Evolutionary conservation across 106 monocot genomes (phyloP).

Genomic region (Amphibolis antarctica): DNA sequence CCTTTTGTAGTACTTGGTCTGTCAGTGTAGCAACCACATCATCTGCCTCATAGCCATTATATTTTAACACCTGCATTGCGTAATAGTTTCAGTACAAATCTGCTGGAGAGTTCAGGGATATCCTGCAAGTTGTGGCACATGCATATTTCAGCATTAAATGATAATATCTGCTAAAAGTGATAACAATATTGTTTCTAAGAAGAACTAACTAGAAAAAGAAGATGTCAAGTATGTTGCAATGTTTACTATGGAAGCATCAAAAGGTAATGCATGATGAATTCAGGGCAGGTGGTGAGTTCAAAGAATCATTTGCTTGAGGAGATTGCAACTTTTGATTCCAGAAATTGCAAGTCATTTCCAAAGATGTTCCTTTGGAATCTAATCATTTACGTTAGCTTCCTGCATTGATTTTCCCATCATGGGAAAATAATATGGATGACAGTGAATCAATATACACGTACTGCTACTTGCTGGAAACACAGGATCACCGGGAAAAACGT

Average conservation of each 20-base stretch:
- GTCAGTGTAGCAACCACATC: conserved; percentile 66
- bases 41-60: conserved; percentile 87
- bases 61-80: conserved; percentile 71
- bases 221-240: background rate
- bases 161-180: background rate
- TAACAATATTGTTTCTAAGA: background rate
- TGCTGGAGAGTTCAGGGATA: conserved; percentile 6
- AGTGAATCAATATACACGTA: too few species aligned
- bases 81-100: conserved; percentile 13
- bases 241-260: background rate
- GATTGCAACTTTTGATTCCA: too few species aligned
- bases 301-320: too few species aligned
- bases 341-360: too few species aligned
- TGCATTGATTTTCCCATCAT: too few species aligned
- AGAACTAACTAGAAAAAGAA: background rate
- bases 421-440: too few species aligned
- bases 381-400: too few species aligned
- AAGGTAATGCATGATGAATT: background rate
- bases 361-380: too few species aligned
- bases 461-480: too few species aligned
- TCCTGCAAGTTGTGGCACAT: conserved; percentile 13
- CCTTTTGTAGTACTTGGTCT: conserved; percentile 66
- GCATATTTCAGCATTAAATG: background rate
- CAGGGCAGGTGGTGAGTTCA: background rate
- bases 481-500: too few species aligned